Evolutionary conservation across 192 early-diverging fungal species (phyloP), one percentile per base, ranked within the genome.

Genomic region (Diversispora eburnea): DNA sequence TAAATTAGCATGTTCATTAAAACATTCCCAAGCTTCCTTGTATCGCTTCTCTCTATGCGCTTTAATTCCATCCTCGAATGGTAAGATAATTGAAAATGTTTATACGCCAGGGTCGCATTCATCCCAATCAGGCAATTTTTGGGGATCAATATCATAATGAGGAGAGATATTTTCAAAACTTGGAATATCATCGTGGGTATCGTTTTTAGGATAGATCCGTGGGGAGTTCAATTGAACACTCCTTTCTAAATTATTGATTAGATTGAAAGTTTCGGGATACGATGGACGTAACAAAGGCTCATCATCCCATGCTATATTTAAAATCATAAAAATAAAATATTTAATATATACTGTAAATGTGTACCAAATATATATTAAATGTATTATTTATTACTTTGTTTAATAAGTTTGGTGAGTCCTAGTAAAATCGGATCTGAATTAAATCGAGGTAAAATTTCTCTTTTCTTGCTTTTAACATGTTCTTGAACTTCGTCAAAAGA

Each of bases 1-100:
- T 3, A 72, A 19, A 25, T 72, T 20, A n/a, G 58, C 70, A 51
- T 72, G 70, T n/a, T 10, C 56, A 12, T 17, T n/a, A 61, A 72
- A 72, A n/a, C 56, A 61, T 72, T 61, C 33, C 58, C 56, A 72
- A 25, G 70, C 57, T 47, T 45, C 41, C n/a, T 46, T 25, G n/a
- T 48, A 15, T 12, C 22, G 3, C 2, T 25, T 10, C 7, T 4
- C n/a, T 61, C 17, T 61, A 49, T 72, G 58, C 6, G 22, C 52
- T 59, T 56, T 70, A 8, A 70, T 58, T 1, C 69, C 69, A 20
- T 70, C 69, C 3, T 70, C 69, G 12, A 70, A 19, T 17, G 69
- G 39, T 12, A 55, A 7, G 19, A 69, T 15, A n/a, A 20, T 19
- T 55, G 15, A 12, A 9, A 69, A 39, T 12, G 67, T 47, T 54